Base-by-base conservation (phyloP, 139 green algal species). In the Nannochloris sp. region DNA sequence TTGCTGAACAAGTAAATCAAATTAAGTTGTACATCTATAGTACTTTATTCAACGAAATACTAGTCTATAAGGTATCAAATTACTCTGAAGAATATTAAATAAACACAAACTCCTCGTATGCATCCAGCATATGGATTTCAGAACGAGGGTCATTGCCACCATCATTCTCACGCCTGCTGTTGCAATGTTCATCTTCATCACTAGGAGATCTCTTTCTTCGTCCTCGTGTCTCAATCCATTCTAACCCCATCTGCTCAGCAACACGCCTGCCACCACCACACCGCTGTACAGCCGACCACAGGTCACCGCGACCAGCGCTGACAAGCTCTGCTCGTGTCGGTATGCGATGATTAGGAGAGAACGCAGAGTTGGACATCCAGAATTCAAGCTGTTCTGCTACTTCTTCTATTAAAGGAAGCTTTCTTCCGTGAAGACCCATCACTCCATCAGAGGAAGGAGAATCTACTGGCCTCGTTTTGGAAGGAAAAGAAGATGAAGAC, bases 41-140 rank as follows among this genome's bases (percentile, higher is more conserved):
- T 44, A 46, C 8, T 48, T 15, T 32, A 23, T 51, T 19, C 42
- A n/a, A n/a, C n/a, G n/a, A n/a, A n/a, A n/a, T n/a, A n/a, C n/a
- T n/a, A n/a, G n/a, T n/a, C n/a, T n/a, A n/a, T n/a, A n/a, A n/a
- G 14, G n/a, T 14, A 30, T 24, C 47, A 57, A 54, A 14, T 32
- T 6, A 46, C n/a, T 25, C 23, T 53, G 31, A 33, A 61, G 23
- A 12, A n/a, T 53, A 53, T 10, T 42, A n/a, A 45, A 61, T 42
- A 6, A 61, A 53, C n/a, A 61, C 54, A 61, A 61, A 61, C 23
- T 61, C 54, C 12, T 61, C 54, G 12, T 61, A 61, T 42, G 54
- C 54, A 4, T 61, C 24, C 54, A 62, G n/a, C 13, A 46, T 47
- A 44, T 32, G 6, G 37, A 62, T 9, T 15, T 59, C 48, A 27